phyloP scores from a whole-genome alignment of 495 filamentous ascomycete genomes.

The Daldinia caldariorum region DNA sequence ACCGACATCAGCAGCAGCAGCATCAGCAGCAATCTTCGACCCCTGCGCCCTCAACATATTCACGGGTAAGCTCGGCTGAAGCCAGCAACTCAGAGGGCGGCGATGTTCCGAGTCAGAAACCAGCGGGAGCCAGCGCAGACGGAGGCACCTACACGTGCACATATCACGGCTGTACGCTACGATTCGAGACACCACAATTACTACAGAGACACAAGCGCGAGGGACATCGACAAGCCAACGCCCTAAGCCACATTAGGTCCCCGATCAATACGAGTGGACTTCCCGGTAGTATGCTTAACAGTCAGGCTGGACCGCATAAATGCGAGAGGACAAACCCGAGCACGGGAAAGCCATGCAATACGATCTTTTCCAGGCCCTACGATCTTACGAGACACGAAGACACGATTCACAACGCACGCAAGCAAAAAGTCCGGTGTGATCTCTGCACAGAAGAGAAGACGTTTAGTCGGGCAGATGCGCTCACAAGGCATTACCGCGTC shows the following conservation, averaged over 20 bases:
- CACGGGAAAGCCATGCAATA: slow-evolving; percentile 96
- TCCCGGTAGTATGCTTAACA: slow-evolving; percentile 62
- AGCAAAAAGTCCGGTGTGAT: slow-evolving; percentile 95
- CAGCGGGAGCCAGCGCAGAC: slow-evolving; percentile 73
- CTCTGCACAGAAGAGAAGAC: slow-evolving; percentile 98
- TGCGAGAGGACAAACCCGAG: slow-evolving; percentile 94
- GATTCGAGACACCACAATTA: slow-evolving; percentile 86
- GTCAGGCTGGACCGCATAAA: slow-evolving; percentile 87
- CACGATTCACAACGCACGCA: slow-evolving; percentile 93
- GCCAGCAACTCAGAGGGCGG: slow-evolving; percentile 44
- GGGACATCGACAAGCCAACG: slow-evolving; percentile 76
- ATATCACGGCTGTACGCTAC: slow-evolving; percentile 86
- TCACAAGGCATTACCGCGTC: slow-evolving; percentile 91
- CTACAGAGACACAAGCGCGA: slow-evolving; percentile 97
- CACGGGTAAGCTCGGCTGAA: slow-evolving; percentile 55
- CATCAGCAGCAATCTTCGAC: slow-evolving; percentile 34
- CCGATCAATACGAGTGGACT: slow-evolving; percentile 20
- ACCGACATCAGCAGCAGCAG: slow-evolving; percentile 54
- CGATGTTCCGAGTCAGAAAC: slow-evolving; percentile 57
- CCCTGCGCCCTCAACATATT: slow-evolving; percentile 47
- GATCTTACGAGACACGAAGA: slow-evolving; percentile 97
- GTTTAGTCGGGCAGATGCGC: slow-evolving; percentile 89
- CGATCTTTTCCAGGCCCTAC: slow-evolving; percentile 95
- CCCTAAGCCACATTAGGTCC: slow-evolving; percentile 48
- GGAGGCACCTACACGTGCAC: slow-evolving; percentile 94